These are phyloP conservation scores for Tulasnella sp. DNA, from an alignment of 768 basidiomycete genomes.

Conservation along the genomic window DNA sequence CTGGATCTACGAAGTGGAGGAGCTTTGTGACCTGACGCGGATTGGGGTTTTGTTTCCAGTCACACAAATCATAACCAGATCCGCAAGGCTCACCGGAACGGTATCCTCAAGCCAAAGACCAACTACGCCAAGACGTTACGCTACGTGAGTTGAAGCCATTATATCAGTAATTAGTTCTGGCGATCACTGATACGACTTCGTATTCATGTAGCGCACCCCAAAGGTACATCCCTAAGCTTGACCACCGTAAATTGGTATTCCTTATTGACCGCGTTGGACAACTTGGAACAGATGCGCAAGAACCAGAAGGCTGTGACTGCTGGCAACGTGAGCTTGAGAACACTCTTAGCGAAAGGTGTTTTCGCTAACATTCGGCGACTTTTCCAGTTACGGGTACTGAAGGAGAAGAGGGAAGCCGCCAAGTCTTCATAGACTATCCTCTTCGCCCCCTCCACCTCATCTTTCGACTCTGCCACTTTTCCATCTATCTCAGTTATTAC, in stretches of 20 bases:
- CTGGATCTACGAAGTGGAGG: conserved; percentile 13
- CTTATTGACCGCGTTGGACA: background rate
- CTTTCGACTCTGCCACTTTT: background rate
- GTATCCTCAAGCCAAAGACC: conserved; percentile 75
- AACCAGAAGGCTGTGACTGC: conserved; percentile 60
- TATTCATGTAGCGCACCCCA: background rate
- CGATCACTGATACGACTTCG: background rate
- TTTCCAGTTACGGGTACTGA: conserved; percentile 23
- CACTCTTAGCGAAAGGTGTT: background rate
- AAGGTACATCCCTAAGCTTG: background rate
- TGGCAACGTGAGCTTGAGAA: conserved; percentile 51
- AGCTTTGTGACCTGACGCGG: background rate
- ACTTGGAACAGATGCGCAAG: conserved; percentile 58
- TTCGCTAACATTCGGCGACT: background rate
- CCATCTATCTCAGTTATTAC: background rate
- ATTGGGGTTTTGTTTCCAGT: conserved; percentile 32
- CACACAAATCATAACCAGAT: conserved; percentile 91
- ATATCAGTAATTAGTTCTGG: background rate
- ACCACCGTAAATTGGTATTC: background rate
- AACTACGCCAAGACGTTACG: conserved; percentile 69
- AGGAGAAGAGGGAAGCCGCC: background rate
- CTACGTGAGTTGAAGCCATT: conserved; percentile 67
- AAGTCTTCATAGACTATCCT: background rate
- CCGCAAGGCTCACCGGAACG: conserved; percentile 78
- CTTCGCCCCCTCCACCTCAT: background rate